Conservation (phyloP, 2,329 filamentous ascomycete genomes). For the Cercospora sp. region DNA sequence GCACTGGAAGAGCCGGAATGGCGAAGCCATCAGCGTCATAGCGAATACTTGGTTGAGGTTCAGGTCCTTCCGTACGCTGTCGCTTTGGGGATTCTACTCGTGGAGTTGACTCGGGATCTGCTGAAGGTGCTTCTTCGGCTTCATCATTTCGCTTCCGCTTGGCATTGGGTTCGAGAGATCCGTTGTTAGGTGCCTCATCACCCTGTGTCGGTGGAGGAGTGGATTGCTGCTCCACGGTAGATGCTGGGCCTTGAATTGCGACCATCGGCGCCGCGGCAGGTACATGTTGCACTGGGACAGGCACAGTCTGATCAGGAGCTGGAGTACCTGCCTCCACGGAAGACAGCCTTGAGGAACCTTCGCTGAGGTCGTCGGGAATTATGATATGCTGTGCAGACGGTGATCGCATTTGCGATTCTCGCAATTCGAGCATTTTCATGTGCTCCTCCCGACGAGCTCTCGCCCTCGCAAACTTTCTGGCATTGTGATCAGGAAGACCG, state of each 20-base stretch:
- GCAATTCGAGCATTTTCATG: slow-evolving; percentile 17
- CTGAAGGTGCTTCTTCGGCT: slow-evolving; percentile 16
- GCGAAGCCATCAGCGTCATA: slow-evolving; percentile 46
- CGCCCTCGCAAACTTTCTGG: slow-evolving; percentile 38
- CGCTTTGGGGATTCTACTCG: slow-evolving; percentile 26
- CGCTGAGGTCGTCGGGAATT: slow-evolving; percentile 25
- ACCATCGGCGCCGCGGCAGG: slow-evolving; percentile 15
- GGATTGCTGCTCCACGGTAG: neutral
- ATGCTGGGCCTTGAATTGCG: neutral
- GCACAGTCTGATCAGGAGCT: neutral
- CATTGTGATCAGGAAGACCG: slow-evolving; percentile 61
- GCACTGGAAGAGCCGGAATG: slow-evolving; percentile 38
- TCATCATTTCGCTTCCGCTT: slow-evolving; percentile 25
- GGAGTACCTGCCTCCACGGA: slow-evolving; percentile 24
- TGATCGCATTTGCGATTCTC: slow-evolving; percentile 16
- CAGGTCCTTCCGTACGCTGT: slow-evolving; percentile 15
- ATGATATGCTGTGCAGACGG: slow-evolving; percentile 13
- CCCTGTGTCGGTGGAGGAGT: slow-evolving; percentile 20
- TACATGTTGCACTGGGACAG: slow-evolving; percentile 7
- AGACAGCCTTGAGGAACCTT: slow-evolving; percentile 26
- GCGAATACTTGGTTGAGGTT: slow-evolving; percentile 24
- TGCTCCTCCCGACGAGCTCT: slow-evolving; percentile 35
- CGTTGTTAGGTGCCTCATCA: neutral
- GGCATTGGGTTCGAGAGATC: neutral
- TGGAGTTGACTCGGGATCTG: slow-evolving; percentile 9